These are phyloP conservation scores for Sphaerulina musiva DNA, from an alignment of 2,329 filamentous ascomycete species.

Conservation along the genomic window DNA sequence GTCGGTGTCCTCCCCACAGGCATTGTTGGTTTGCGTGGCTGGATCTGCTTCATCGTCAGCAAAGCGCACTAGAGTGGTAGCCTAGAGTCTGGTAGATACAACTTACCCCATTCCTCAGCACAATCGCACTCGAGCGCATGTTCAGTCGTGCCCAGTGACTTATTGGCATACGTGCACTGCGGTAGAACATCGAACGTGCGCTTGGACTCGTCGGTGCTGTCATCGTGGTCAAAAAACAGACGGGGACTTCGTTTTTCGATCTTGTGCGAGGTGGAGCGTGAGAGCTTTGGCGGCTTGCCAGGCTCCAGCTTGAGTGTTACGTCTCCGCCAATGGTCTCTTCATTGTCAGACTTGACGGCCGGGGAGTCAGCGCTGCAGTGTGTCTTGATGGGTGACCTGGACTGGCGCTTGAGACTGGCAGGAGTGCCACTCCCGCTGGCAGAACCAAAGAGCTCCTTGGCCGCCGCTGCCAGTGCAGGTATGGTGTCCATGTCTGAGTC, in stretches of 20 bases:
- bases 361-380: constrained; percentile 34
- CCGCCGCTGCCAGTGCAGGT: constrained; percentile 15
- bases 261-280: constrained; percentile 69
- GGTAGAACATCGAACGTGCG: constrained; percentile 72
- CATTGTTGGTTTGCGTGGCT: constrained; percentile 57
- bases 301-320: constrained; percentile 59
- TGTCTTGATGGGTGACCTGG: constrained; percentile 26
- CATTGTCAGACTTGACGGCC: constrained; percentile 37
- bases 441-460: constrained; percentile 25
- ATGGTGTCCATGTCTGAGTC: constrained; percentile 27
- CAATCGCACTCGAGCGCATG: constrained; percentile 95
- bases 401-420: constrained; percentile 18
- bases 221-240: constrained; percentile 67
- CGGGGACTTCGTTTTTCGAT: constrained; percentile 54
- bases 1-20: constrained; percentile 92
- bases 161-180: constrained; percentile 85
- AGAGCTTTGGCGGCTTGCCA: constrained; percentile 62
- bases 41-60: constrained; percentile 38
- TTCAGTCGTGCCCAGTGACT: constrained; percentile 83
- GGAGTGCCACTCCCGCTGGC: constrained; percentile 22
- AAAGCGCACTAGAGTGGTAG: neutral
- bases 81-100: constrained; percentile 13
- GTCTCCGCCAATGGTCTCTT: constrained; percentile 54
- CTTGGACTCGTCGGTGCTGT: constrained; percentile 70
- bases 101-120: constrained; percentile 86